Percentiles rank a stretch among this genome's conserved stretches.
These are phyloP conservation scores for Peronospora destructor DNA, from an alignment of 352 stramenopile genomes.

Conservation along the genomic window DNA sequence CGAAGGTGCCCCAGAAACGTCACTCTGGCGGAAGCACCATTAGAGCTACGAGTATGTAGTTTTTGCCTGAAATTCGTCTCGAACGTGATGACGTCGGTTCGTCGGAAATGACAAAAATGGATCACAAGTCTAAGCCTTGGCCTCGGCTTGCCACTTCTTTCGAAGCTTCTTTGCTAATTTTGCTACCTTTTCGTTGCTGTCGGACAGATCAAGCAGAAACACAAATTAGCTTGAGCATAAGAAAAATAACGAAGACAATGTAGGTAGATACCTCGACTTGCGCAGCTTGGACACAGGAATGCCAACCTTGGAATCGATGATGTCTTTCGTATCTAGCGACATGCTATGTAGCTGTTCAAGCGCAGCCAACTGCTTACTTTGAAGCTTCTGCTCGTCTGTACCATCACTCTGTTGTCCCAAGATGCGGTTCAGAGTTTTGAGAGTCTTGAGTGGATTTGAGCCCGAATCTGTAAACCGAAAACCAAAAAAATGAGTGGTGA, in stretches of 20 bases:
- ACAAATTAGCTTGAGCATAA: background rate
- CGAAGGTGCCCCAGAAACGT: conserved; percentile 3
- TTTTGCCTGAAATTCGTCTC: conserved; percentile 3
- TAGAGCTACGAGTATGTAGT: conserved; percentile 13
- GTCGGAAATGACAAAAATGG: conserved; percentile 1
- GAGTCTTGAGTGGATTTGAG: conserved; percentile 32
- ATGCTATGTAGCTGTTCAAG: conserved; percentile 60
- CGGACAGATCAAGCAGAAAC: conserved; percentile 23
- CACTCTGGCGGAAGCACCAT: conserved; percentile 6
- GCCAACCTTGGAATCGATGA: conserved; percentile 76
- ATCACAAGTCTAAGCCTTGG: conserved; percentile 14
- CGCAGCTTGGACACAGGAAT: conserved; percentile 68
- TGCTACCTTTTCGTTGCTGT: conserved; percentile 52
- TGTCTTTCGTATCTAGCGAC: conserved; percentile 59
- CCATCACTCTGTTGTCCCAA: conserved; percentile 41
- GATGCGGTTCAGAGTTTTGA: conserved; percentile 48
- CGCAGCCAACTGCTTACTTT: conserved; percentile 35
- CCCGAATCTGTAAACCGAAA: conserved; percentile 15
- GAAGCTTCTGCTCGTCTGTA: conserved; percentile 27
- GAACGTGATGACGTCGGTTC: conserved; percentile 6
- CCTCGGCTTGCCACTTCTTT: conserved; percentile 75
- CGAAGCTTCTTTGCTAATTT: conserved; percentile 52
- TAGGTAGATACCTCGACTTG: conserved; percentile 47
- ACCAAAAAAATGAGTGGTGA: background rate
- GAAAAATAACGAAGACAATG: background rate